Percentiles rank a stretch among this genome's conserved stretches.
Evolutionary conservation across 2,329 filamentous ascomycete genomes (phyloP).

Genomic region (Curvularia verruculosa): DNA sequence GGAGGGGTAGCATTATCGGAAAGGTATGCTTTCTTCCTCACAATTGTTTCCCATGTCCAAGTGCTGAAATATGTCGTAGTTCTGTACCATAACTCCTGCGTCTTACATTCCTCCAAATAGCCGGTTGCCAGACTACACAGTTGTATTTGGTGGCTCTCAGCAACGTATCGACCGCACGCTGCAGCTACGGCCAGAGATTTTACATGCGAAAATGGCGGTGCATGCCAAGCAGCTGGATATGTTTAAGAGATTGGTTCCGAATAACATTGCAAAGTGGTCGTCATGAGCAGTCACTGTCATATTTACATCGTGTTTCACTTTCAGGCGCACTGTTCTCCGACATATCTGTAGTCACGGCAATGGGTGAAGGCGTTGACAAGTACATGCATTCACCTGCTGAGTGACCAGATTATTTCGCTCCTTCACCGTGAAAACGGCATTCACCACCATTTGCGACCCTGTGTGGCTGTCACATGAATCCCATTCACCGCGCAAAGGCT

Average conservation of each 20-base stretch:
- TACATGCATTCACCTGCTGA: not conserved
- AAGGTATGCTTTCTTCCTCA: constrained; percentile 40
- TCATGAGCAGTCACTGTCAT: constrained; percentile 1
- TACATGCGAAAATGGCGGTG: constrained; percentile 35
- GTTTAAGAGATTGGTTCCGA: constrained; percentile 45
- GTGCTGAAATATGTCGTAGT: constrained; percentile 34
- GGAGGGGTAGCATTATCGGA: constrained; percentile 48
- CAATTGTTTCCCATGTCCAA: not conserved
- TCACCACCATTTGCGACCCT: not conserved
- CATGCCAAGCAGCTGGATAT: constrained; percentile 47
- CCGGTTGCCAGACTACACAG: constrained; percentile 53
- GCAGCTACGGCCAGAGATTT: constrained; percentile 36
- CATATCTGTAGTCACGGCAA: no score
- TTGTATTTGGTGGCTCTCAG: constrained; percentile 51
- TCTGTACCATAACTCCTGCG: constrained; percentile 53
- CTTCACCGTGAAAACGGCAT: not conserved
- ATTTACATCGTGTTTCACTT: not conserved
- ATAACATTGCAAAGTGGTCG: constrained; percentile 47
- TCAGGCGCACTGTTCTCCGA: not conserved
- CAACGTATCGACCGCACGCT: constrained; percentile 51
- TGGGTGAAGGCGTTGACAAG: not conserved
- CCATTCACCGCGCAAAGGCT: not conserved
- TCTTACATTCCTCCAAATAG: constrained; percentile 46
- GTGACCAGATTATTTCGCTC: not conserved
- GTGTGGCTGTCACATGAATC: no score